phyloP scores from a whole-genome alignment of 73 alveolate genomes.

The Loxodes magnus region DNA sequence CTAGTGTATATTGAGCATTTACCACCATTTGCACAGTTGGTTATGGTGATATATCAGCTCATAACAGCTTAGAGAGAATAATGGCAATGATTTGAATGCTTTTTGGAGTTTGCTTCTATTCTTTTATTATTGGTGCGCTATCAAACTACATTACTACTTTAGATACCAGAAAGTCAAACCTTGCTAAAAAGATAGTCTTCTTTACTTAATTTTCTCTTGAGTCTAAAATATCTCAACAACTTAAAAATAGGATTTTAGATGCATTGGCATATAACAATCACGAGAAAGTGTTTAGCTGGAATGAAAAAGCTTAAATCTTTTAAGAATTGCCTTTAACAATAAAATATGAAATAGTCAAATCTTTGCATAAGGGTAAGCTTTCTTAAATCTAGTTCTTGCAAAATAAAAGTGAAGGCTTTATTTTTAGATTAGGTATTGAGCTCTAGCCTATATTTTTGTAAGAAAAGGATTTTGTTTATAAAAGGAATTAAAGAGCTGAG shows the following conservation, averaged over 20 bases:
- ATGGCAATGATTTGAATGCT: constrained; percentile 35
- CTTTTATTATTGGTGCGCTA: constrained; percentile 75
- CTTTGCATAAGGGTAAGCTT: constrained; percentile 27
- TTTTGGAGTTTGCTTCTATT: constrained; percentile 76
- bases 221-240: constrained; percentile 17
- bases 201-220: constrained; percentile 35
- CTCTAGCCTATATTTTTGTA: constrained; percentile 30
- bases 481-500: constrained; percentile 27
- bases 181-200: constrained; percentile 28
- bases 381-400: constrained; percentile 30
- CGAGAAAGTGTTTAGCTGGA: constrained; percentile 33
- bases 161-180: constrained; percentile 33
- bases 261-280: constrained; percentile 29
- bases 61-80: constrained; percentile 51
- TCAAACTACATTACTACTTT: constrained; percentile 55
- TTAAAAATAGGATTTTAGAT: constrained; percentile 25
- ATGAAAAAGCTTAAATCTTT: constrained; percentile 24
- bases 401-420: constrained; percentile 30
- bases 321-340: constrained; percentile 34
- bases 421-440: constrained; percentile 25
- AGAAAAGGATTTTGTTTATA: constrained; percentile 25
- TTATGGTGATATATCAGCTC: constrained; percentile 80
- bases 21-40: constrained; percentile 87
- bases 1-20: constrained; percentile 69
- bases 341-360: constrained; percentile 31